Base-by-base conservation (phyloP, 208 protist species). In the Tritrichomonas foetus region DNA sequence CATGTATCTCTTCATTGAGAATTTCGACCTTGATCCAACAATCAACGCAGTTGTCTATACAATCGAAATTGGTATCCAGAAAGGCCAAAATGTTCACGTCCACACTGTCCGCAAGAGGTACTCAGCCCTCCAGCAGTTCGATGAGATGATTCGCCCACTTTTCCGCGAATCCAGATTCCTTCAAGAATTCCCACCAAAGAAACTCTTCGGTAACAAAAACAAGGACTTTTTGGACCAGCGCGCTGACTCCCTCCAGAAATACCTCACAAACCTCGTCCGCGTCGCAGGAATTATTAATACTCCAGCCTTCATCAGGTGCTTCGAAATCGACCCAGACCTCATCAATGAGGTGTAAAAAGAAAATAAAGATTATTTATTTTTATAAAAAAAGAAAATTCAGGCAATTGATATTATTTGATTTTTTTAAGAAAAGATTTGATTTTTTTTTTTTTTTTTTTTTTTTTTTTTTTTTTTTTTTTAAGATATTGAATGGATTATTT, bases 1-100 rank as follows among this genome's bases (percentile, higher is more conserved):
- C 5, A 89, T 89, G 78, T 89, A 89, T n/a, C 41, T 89, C 2
- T 57, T 39, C 20, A 89, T 89, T 39, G 78, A 89, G 39, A 57
- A 57, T 20, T 89, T 57, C 16, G 78, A 89, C 27, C 57, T 89
- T 57, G 78, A 89, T 57, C 78, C 78, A 2, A 50, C 8, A 57
- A 1, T 89, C 20, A 57, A 57, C 16, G 78, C 78, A n/a, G 78
- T 89, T 39, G 47, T 89, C 30, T 89, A 89, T 57, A 47, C 44
- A 8, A 89, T 89, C 44, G 78, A 89, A 57, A 47, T 89, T 61
- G 78, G 78, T 2, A 57, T 89, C 16, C 11, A 89, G 16, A 89
- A 89, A 57, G 47, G 41, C 2, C 20, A 47, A 0, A 39, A 27
- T 20, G 78, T 89, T 33, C 30, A 89, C 27, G 30, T 57, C 47